These are phyloP conservation scores for Botryobasidium botryosum DNA, from an alignment of 768 basidiomycete species.

Conservation along the genomic window DNA sequence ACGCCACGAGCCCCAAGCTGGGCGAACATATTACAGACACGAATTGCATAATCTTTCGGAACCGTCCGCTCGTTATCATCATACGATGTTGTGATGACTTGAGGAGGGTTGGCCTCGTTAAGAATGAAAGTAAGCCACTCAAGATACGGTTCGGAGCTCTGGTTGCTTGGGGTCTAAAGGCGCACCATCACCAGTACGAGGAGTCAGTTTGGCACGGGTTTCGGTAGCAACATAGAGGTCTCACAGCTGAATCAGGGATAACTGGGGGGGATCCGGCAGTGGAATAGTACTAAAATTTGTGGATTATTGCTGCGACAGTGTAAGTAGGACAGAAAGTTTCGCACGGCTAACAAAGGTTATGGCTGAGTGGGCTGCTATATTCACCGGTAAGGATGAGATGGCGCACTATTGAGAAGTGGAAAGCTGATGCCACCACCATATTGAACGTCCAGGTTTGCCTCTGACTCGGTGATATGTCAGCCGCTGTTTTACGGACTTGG, in stretches of 20 bases:
- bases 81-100: slow-evolving; percentile 55
- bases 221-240: neutral
- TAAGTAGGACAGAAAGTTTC: slow-evolving; percentile 6
- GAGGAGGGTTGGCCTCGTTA: slow-evolving; percentile 25
- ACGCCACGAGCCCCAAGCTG: neutral
- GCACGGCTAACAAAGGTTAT: too few species aligned
- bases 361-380: too few species aligned
- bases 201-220: too few species aligned
- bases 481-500: neutral
- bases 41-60: neutral
- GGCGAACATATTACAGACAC: neutral
- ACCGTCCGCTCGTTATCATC: slow-evolving; percentile 51
- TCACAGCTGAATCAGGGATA: slow-evolving; percentile 24
- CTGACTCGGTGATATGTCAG: neutral
- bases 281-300: slow-evolving; percentile 23
- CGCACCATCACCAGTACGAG: neutral
- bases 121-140: slow-evolving; percentile 35
- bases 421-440: neutral
- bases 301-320: neutral
- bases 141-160: neutral
- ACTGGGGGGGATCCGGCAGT: slow-evolving; percentile 47
- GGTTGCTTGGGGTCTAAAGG: neutral
- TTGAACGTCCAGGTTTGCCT: slow-evolving; percentile 23
- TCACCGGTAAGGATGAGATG: too few species aligned
- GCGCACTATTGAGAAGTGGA: neutral